Evolutionary conservation across 1,284 basidiomycete genomes (phyloP).

Genomic region (Anthracocystis walkeri): DNA sequence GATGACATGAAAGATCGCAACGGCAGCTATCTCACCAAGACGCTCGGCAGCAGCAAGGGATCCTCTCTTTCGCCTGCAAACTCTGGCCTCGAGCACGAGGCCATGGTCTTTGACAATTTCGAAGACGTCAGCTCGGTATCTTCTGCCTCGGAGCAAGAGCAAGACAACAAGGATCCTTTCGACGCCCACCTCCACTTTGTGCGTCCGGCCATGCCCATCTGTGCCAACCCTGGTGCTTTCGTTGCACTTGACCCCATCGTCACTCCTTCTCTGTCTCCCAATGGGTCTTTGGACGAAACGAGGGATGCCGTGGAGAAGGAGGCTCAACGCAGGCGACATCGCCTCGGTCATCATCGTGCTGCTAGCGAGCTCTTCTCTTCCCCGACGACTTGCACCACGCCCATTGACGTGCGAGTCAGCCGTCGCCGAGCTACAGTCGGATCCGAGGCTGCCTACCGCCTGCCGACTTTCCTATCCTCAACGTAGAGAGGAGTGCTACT

Average conservation of each 20-base stretch:
- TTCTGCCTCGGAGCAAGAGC: conserved; percentile 20
- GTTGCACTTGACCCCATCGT: conserved; percentile 17
- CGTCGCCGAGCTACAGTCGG: conserved; percentile 42
- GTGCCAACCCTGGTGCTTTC: conserved; percentile 32
- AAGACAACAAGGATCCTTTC: conserved; percentile 21
- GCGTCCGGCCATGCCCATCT: conserved; percentile 38
- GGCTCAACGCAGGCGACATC: conserved; percentile 22
- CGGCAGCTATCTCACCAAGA: background rate
- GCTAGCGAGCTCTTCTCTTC: conserved; percentile 26
- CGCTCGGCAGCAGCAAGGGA: background rate
- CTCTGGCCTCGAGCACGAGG: conserved; percentile 31
- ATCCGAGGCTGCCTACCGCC: conserved; percentile 26
- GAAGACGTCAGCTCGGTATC: conserved; percentile 33
- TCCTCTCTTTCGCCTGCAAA: conserved; percentile 1
- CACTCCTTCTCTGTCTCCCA: conserved; percentile 4
- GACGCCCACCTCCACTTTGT: conserved; percentile 40
- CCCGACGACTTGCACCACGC: background rate
- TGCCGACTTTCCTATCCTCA: conserved; percentile 11
- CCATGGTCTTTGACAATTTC: conserved; percentile 49
- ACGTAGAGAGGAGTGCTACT: conserved; percentile 2
- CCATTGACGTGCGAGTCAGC: conserved; percentile 6
- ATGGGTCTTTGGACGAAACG: background rate
- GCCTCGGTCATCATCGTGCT: conserved; percentile 28
- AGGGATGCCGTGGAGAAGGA: background rate
- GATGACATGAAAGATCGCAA: background rate